phyloP scores from a whole-genome alignment of 345 rosid genomes.

The Mercurialis annua region DNA sequence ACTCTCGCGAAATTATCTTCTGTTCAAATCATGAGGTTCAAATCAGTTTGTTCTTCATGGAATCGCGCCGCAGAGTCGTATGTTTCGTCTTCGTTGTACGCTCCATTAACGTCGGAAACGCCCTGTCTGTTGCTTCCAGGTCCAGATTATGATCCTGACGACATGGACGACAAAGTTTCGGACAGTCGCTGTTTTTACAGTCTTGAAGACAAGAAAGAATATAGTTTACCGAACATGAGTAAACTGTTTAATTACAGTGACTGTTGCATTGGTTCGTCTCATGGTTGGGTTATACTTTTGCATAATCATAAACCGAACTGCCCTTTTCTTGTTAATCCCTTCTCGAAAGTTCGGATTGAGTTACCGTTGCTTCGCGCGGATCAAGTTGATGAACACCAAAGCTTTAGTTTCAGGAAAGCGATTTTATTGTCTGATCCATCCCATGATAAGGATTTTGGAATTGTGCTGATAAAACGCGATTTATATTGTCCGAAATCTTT shows the following conservation, averaged over 20 bases:
- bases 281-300: background rate
- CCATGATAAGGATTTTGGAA: background rate
- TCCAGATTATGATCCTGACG: background rate
- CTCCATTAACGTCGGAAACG: background rate
- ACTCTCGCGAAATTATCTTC: background rate
- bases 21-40: background rate
- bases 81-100: background rate
- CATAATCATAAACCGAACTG: background rate
- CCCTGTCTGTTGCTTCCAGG: background rate
- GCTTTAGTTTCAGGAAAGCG: background rate
- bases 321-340: constrained; percentile 4
- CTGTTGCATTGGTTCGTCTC: constrained; percentile 4
- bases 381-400: too few relatives aligned
- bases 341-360: background rate
- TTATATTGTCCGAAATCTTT: background rate
- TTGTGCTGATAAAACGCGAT: background rate
- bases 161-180: too few relatives aligned
- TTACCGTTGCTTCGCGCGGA: background rate
- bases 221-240: background rate
- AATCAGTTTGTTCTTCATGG: constrained; percentile 4
- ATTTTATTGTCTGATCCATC: background rate
- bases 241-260: background rate
- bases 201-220: background rate
- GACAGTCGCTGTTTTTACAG: background rate
- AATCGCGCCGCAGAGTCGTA: background rate